Percentiles rank a stretch among this genome's conserved stretches.
Evolutionary conservation across 2,329 filamentous ascomycete species (phyloP).

Genomic region (Paramyrothecium sp.): DNA sequence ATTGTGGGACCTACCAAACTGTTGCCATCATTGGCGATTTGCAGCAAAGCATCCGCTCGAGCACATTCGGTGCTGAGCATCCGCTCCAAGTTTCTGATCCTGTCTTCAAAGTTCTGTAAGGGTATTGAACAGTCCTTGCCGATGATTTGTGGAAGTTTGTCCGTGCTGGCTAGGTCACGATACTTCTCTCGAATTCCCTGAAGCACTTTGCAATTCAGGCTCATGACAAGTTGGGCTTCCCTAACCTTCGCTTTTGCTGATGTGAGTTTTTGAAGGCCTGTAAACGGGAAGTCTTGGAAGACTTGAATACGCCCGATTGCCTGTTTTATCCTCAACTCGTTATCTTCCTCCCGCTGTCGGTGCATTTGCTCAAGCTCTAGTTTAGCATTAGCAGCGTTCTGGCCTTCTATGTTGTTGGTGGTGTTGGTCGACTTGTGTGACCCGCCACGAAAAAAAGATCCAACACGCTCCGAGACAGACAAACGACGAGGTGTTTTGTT

Average conservation of each 20-base stretch:
- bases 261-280: neutral
- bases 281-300: neutral
- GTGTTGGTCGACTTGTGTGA: too few species aligned
- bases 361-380: too few species aligned
- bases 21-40: conserved; percentile 6
- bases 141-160: neutral
- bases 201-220: neutral
- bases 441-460: too few species aligned
- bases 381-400: too few species aligned
- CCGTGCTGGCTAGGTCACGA: neutral
- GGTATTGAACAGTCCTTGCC: neutral
- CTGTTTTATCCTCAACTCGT: conserved; percentile 4
- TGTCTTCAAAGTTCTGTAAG: neutral
- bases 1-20: neutral
- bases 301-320: conserved; percentile 1
- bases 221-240: conserved; percentile 1
- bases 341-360: neutral
- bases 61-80: neutral
- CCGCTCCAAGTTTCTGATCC: neutral
- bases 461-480: neutral
- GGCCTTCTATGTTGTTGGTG: too few species aligned
- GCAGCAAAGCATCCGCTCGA: neutral
- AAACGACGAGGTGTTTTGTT: too few species aligned
- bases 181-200: neutral
- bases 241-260: conserved; percentile 7